phyloP scores from a whole-genome alignment of 306 rosid species.

The Ceratonia siliqua region DNA sequence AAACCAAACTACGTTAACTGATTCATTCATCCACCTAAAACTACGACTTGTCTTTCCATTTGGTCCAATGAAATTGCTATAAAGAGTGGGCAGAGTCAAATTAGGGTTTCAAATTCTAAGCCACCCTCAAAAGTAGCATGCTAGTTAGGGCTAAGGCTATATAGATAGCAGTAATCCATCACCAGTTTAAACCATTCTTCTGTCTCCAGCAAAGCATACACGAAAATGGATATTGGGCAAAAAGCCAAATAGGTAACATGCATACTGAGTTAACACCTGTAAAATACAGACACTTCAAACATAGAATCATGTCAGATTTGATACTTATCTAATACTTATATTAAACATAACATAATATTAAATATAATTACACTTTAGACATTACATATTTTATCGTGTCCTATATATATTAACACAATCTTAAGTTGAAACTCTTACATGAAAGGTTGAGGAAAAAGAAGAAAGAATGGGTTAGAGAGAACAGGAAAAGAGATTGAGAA shows the following conservation, averaged over 20 bases:
- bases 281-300: too few species aligned
- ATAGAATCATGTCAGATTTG: too few species aligned
- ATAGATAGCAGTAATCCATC: not conserved
- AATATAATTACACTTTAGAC: too few species aligned
- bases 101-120: not conserved
- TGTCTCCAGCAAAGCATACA: not conserved
- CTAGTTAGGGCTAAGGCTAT: not conserved
- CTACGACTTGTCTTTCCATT: not conserved
- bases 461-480: not conserved
- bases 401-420: too few species aligned
- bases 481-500: not conserved
- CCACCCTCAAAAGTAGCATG: not conserved
- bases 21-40: not conserved
- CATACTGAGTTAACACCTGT: not conserved
- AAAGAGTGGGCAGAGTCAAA: not conserved
- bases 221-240: not conserved
- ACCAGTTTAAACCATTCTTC: not conserved
- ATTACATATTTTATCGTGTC: too few species aligned
- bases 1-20: not conserved
- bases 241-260: not conserved
- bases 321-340: too few species aligned
- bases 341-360: too few species aligned
- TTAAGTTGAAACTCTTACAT: not conserved
- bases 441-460: not conserved
- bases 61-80: not conserved